phyloP scores from a whole-genome alignment of 1,284 basidiomycete genomes.

The Heterobasidion occidentale region DNA sequence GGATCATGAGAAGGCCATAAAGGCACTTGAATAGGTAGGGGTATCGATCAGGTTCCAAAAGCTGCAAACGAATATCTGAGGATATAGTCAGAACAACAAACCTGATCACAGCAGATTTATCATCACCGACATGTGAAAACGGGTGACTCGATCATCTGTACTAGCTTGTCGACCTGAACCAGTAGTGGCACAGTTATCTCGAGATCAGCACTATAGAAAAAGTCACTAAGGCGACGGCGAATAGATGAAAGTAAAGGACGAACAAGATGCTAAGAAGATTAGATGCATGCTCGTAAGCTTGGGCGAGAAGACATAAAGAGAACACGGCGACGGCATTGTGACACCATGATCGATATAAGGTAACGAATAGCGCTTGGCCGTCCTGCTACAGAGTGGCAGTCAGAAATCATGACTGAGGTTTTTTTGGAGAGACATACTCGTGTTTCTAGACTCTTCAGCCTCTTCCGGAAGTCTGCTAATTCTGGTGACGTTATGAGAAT shows the following conservation, averaged over 20 bases:
- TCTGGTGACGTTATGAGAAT: constrained; percentile 97
- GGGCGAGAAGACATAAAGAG: constrained; percentile 90
- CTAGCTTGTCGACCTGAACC: constrained; percentile 97
- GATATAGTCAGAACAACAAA: no score
- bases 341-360: constrained; percentile 95
- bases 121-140: constrained; percentile 84
- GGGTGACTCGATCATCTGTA: constrained; percentile 96
- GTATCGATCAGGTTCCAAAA: constrained; percentile 94
- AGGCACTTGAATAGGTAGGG: constrained; percentile 97
- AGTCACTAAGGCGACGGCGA: background rate
- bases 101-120: background rate
- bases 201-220: constrained; percentile 70
- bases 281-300: constrained; percentile 98
- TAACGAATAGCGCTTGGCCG: constrained; percentile 88
- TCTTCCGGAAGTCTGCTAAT: constrained; percentile 86
- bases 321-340: constrained; percentile 98
- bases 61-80: constrained; percentile 88
- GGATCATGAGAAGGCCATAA: constrained; percentile 94
- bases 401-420: background rate
- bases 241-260: constrained; percentile 21
- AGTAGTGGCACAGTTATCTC: constrained; percentile 94
- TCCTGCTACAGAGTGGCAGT: constrained; percentile 56
- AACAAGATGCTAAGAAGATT: constrained; percentile 96
- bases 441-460: constrained; percentile 92
- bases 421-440: constrained; percentile 44